Evolutionary conservation across 75 land plant genomes (phyloP).

Genomic region (Chamaecyparis obtusa): DNA sequence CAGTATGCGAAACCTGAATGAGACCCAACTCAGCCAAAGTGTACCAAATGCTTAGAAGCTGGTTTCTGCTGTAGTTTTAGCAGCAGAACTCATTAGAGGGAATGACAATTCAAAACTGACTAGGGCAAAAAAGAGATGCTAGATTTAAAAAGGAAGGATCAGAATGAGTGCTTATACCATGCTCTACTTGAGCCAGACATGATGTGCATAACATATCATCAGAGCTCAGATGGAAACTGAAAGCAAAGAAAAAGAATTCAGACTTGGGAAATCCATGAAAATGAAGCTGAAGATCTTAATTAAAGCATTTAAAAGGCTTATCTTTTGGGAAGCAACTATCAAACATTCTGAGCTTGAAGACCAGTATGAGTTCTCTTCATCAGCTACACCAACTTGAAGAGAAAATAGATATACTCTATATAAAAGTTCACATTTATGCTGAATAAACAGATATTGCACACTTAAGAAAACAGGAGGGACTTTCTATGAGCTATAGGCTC

Average conservation of each 20-base stretch:
- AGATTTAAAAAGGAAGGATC: background rate
- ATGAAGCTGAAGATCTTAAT: background rate
- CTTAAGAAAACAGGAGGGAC: background rate
- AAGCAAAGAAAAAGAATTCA: background rate
- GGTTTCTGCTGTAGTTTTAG: no score
- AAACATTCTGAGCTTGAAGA: background rate
- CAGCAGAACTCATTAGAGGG: background rate
- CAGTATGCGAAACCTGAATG: background rate
- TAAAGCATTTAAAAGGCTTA: background rate
- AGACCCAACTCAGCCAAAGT: background rate
- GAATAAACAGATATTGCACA: background rate
- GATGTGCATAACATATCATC: background rate
- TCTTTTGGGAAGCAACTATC: background rate
- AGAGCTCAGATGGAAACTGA: background rate
- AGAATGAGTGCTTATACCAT: background rate
- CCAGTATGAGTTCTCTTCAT: background rate
- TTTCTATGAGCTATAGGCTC: background rate
- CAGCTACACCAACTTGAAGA: background rate
- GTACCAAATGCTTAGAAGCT: background rate
- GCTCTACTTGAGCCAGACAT: background rate
- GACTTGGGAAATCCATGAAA: background rate
- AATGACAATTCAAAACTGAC: background rate
- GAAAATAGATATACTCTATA: background rate
- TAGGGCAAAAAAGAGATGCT: background rate
- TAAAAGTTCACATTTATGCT: background rate